A percentile compares a stretch with the other conserved stretches of the same genome.
phyloP scores from a whole-genome alignment of 805 yeast species.

The Alloascoidea africana region DNA sequence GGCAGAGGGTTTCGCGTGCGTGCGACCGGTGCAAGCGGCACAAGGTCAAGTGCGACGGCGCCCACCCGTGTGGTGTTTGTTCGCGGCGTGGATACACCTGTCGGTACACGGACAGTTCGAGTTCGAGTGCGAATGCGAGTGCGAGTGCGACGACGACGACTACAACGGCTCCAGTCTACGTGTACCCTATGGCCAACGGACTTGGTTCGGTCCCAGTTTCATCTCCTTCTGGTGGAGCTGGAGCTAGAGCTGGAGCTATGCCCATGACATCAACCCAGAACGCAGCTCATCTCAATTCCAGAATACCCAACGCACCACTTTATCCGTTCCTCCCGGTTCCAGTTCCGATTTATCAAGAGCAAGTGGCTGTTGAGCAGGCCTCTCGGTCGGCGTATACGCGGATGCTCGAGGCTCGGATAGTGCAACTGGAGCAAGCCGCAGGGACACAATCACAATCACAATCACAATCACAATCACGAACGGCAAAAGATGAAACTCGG shows the following conservation, averaged over 20 bases:
- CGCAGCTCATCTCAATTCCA: too few species aligned
- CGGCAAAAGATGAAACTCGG: not conserved
- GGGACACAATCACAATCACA: not conserved
- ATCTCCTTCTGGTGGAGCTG: not conserved
- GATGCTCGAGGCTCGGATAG: not conserved
- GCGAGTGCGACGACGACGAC: not conserved
- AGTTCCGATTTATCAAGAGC: too few species aligned
- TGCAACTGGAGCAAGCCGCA: not conserved
- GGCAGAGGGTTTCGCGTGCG: constrained; percentile 33
- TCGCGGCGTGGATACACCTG: constrained; percentile 14
- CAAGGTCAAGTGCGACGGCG: constrained; percentile 43
- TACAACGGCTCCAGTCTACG: too few species aligned
- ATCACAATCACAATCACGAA: constrained; percentile 3
- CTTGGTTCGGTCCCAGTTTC: too few species aligned
- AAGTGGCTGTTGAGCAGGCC: too few species aligned
- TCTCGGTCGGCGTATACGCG: too few species aligned
- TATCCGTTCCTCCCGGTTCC: too few species aligned
- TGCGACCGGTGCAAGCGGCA: constrained; percentile 40
- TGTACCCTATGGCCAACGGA: not conserved
- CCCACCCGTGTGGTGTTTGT: constrained; percentile 34
- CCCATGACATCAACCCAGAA: not conserved
- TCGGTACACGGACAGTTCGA: not conserved
- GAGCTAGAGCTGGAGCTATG: not conserved
- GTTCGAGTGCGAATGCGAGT: constrained; percentile 2
- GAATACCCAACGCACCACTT: too few species aligned